Evolutionary conservation across 192 early-diverging fungal species (phyloP), one percentile per base, ranked within the genome.

Genomic region (Gamsiella multidivaricata): DNA sequence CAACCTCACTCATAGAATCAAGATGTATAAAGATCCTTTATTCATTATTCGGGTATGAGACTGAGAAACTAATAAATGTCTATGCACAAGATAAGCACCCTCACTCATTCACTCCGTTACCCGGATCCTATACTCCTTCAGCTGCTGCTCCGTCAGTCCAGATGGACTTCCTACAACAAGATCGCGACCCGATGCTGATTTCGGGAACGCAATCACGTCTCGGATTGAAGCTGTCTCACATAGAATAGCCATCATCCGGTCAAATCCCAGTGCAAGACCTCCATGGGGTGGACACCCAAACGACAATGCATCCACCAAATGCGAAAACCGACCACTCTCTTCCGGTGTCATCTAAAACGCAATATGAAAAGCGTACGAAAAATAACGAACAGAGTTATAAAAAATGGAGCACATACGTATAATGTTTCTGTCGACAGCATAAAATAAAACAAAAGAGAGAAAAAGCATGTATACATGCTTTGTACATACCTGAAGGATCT

Each of bases 171-270:
- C 84, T 36, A 95, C 92, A 41, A 94, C 91, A 51, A 95, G 78
- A 78, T 97, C 95, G 18, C 88, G 88, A 26, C 94, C 95, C 34
- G 86, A 87, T 12, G 88, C 81, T 4, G 93, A 83, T 61, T 97
- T 97, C 10, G 96, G 96, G 70, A 97, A 97, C 8, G 96, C 96
- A 70, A 97, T 96, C 22, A 97, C 96, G 51, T 97, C 94, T 15
- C 94, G 83, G 51, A 97, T 90, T 23, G 93, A 94, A 0, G 82
- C 43, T 0, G 91, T 87, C 12, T 86, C 83, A 58, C 90, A 91
- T 47, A 95, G 65, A 41, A 95, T 88, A 1, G 91, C 83, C 70
- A 97, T 87, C 20, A 97, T 52, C 22, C 95, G 81, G 62, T 97
- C 94, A 55, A 95, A 91, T 1, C 94, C 90, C 46, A 97, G 73